Evolutionary conservation across 805 yeast species (phyloP), one percentile per base, ranked within the genome.

Genomic region (Sungouiozyma ichnusensis): DNA sequence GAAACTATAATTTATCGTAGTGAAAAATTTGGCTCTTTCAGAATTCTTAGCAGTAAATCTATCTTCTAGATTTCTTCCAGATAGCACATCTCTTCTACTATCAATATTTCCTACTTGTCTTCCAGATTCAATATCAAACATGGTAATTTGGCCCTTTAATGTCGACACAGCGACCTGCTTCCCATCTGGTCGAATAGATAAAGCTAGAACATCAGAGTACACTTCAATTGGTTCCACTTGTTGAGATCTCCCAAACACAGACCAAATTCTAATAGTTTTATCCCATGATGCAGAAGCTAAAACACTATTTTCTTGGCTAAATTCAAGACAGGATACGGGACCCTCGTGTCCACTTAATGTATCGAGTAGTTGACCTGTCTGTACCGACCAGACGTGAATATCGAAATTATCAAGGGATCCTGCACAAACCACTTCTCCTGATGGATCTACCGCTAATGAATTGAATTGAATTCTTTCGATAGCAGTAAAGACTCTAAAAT

Each of bases 281-380:
- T 92, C 98, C 98, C 98, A 92, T 17, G 94, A 82, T 1, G 95
- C 94, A 44, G 92, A 79, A 3, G 95, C 97, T 44, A 92, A 70
- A 13, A 79, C 70, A 38, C 77, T 71, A 46, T 77, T 83, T 54
- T 87, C 94, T 11, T 66, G 67, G 37, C 96, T 95, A 60, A 92
- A 90, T 9, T 90, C 76, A 34, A 92, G 68, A 49, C 86, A 78
- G 1, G 95, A 85, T 3, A 92, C 80, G 1, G 98, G 98, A 2
- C 96, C 98, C 52, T 84, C 94, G 63, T 92, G 98, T 9, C 98
- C 98, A 4, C 88, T 68, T 39, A 92, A 68, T 14, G 85, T 74
- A 57, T 92, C 98, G 42, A 92, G 72, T 38, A 92, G 67, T 59
- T 88, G 96, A 1, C 94, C 81, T 0, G 97, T 88, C 67, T 92